Evolutionary conservation across 495 filamentous ascomycete genomes (phyloP).

Genomic region (Aspergillus sclerotiicarbonarius): DNA sequence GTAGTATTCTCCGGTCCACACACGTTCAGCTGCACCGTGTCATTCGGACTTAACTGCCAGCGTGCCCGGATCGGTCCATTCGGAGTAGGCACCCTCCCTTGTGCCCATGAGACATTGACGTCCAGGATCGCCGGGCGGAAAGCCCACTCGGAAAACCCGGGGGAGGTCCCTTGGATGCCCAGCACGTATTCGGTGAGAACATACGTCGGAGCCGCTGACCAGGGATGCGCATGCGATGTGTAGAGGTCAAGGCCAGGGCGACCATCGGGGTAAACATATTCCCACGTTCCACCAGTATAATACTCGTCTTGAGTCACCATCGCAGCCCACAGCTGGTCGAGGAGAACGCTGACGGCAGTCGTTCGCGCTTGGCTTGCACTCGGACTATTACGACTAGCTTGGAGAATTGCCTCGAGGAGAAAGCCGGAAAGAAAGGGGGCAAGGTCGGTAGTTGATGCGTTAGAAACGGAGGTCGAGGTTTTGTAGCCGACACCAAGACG

Average conservation of each 20-base stretch:
- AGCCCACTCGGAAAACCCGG: conserved; percentile 14
- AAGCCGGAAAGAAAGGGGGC: conserved; percentile 30
- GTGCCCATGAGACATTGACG: conserved; percentile 15
- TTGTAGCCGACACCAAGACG: conserved; percentile 20
- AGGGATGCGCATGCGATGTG: conserved; percentile 37
- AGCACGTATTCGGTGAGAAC: conserved; percentile 28
- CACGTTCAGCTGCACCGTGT: background rate
- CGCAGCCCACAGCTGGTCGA: conserved; percentile 31
- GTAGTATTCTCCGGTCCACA: conserved; percentile 4
- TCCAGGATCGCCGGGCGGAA: conserved; percentile 19
- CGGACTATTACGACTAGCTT: background rate
- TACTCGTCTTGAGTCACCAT: conserved; percentile 33
- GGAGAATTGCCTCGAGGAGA: conserved; percentile 23
- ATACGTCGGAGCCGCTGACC: conserved; percentile 39
- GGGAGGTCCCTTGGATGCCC: conserved; percentile 12
- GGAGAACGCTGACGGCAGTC: conserved; percentile 14
- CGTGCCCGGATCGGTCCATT: conserved; percentile 4
- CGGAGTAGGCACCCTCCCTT: conserved; percentile 13
- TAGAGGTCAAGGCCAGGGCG: conserved; percentile 33
- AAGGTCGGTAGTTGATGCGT: conserved; percentile 16
- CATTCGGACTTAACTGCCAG: background rate
- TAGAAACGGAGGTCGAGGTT: conserved; percentile 11
- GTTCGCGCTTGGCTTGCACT: background rate
- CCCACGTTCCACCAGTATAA: conserved; percentile 36
- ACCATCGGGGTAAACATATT: conserved; percentile 33